Conservation (phyloP, 257 asterid species). For the Scutellaria baicalensis region DNA sequence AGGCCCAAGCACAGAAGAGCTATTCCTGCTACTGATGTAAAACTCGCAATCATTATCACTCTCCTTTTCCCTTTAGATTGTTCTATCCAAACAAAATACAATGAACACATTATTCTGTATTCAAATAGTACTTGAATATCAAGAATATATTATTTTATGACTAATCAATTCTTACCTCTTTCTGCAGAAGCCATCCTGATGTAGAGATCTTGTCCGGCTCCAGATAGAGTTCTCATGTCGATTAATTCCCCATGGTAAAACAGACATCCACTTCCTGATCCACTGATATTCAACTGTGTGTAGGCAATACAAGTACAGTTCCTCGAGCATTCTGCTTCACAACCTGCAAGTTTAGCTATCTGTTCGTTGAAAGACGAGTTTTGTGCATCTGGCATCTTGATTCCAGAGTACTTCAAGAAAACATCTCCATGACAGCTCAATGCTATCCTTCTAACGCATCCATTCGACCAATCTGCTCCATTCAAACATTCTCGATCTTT, state of each 20-base stretch:
- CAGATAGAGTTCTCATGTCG: conserved; percentile 21
- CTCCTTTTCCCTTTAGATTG: neutral
- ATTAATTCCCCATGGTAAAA: conserved; percentile 32
- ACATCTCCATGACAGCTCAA: conserved; percentile 15
- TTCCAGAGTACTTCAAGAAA: conserved; percentile 10
- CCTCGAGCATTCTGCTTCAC: conserved; percentile 12
- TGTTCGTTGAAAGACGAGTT: neutral
- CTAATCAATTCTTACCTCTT: conserved; percentile 2
- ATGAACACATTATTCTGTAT: neutral
- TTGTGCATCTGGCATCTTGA: conserved; percentile 28
- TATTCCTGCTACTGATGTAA: neutral
- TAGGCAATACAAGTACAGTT: conserved; percentile 45
- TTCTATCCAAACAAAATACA: neutral
- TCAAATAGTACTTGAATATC: neutral
- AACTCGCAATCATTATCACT: neutral
- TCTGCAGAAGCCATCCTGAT: conserved; percentile 34
- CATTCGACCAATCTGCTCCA: neutral
- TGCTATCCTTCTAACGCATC: conserved; percentile 10
- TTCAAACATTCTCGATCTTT: neutral
- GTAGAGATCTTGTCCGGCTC: conserved; percentile 17
- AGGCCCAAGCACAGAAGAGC: neutral
- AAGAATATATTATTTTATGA: neutral
- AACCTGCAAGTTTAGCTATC: conserved; percentile 21
- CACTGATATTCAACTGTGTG: conserved; percentile 18
- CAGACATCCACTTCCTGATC: conserved; percentile 20